Evolutionary conservation across 371 early-diverging fungal genomes (phyloP).

Genomic region (Rhizopus delemar): DNA sequence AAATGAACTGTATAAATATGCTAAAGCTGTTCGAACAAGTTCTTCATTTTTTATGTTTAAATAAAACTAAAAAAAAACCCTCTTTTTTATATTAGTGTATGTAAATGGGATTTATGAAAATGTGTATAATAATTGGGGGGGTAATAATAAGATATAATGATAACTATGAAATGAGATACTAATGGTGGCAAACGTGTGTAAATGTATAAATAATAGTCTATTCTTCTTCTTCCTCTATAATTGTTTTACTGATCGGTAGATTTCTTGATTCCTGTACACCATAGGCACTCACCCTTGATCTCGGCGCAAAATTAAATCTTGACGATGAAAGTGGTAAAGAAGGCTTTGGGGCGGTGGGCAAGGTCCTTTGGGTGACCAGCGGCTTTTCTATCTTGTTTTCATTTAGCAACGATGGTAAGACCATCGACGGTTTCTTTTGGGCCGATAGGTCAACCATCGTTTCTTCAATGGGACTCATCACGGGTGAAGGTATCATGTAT

Average conservation of each 20-base stretch:
- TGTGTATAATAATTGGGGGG: not conserved
- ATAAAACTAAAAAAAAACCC: not conserved
- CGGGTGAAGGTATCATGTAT: slow-evolving; percentile 5
- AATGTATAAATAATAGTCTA: not conserved
- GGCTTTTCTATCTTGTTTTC: no score
- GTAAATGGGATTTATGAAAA: not conserved
- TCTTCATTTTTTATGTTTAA: slow-evolving; percentile 27
- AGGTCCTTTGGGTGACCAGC: slow-evolving; percentile 3
- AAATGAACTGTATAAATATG: slow-evolving; percentile 15
- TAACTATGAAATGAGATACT: no score
- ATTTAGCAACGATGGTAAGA: no score
- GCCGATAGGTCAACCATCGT: not conserved
- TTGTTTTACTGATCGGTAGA: slow-evolving; percentile 54
- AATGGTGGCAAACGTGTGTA: not conserved
- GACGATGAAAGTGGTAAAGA: slow-evolving; percentile 5
- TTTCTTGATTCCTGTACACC: slow-evolving; percentile 40
- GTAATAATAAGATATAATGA: no score
- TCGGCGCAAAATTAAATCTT: slow-evolving; percentile 37
- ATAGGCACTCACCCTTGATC: slow-evolving; percentile 41
- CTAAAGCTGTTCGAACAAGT: slow-evolving; percentile 20
- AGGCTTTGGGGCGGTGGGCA: not conserved
- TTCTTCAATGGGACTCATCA: slow-evolving; percentile 14
- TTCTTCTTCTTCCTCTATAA: slow-evolving; percentile 70
- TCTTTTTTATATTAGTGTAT: not conserved
- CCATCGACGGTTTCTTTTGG: not conserved